These are phyloP conservation scores for Durotheca rogersii DNA, from an alignment of 495 filamentous ascomycete species.

Conservation along the genomic window DNA sequence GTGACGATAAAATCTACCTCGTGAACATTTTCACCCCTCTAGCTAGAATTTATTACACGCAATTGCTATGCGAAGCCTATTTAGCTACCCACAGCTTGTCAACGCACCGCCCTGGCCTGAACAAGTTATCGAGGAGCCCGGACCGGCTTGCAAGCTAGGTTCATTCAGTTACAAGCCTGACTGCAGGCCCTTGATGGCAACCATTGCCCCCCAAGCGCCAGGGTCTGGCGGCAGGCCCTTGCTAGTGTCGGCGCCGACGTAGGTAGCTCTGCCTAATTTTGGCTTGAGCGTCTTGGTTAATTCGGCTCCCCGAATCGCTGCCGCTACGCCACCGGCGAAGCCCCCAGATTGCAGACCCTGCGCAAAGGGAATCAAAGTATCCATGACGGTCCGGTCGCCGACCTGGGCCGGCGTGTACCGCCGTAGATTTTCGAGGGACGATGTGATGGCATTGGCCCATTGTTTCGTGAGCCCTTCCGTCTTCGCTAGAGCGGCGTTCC, in stretches of 20 bases:
- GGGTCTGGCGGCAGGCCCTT: slow-evolving; percentile 57
- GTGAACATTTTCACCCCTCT: too few species aligned
- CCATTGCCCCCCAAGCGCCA: slow-evolving; percentile 62
- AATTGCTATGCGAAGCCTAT: too few species aligned
- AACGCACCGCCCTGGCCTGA: too few species aligned
- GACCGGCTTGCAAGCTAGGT: too few species aligned
- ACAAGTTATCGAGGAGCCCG: too few species aligned
- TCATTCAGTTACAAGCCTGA: slow-evolving; percentile 26
- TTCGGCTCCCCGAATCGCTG: slow-evolving; percentile 56
- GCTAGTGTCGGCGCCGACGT: slow-evolving; percentile 53
- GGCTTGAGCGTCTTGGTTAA: slow-evolving; percentile 55
- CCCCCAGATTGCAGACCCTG: slow-evolving; percentile 47
- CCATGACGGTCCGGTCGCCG: slow-evolving; percentile 57
- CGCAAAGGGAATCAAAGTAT: slow-evolving; percentile 59
- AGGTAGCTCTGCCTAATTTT: slow-evolving; percentile 59
- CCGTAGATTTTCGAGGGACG: slow-evolving; percentile 45
- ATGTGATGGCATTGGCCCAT: slow-evolving; percentile 42
- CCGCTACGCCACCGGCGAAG: slow-evolving; percentile 52
- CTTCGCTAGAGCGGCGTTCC: slow-evolving; percentile 37
- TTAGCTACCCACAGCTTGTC: too few species aligned
- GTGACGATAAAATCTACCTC: too few species aligned
- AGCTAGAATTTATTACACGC: too few species aligned
- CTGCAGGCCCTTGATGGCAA: slow-evolving; percentile 55
- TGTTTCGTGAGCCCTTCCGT: slow-evolving; percentile 32
- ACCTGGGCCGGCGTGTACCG: slow-evolving; percentile 52